Percentiles rank a stretch among this genome's conserved stretches.
phyloP scores from a whole-genome alignment of 352 stramenopile species.

The Globisporangium echinulatum region DNA sequence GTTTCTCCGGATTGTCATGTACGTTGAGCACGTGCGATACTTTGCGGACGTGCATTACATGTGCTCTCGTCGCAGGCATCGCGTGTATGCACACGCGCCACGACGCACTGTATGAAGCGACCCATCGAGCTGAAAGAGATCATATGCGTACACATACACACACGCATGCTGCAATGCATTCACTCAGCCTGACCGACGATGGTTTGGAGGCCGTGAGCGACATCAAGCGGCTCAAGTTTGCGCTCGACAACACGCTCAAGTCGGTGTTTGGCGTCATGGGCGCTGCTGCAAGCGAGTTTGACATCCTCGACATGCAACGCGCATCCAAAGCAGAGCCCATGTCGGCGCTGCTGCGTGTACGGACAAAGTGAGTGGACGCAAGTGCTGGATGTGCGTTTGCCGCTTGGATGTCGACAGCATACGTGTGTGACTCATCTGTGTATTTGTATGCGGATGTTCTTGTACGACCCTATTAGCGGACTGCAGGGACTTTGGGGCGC shows the following conservation, averaged over 20 bases:
- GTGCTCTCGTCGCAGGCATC: background rate
- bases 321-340: constrained; percentile 26
- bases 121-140: background rate
- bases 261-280: constrained; percentile 61
- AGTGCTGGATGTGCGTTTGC: no score
- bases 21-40: constrained; percentile 5
- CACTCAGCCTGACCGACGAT: constrained; percentile 47
- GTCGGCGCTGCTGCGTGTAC: constrained; percentile 56
- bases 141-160: background rate
- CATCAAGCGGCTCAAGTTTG: constrained; percentile 65
- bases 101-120: no score
- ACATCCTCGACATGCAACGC: constrained; percentile 37
- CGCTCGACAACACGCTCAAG: constrained; percentile 63
- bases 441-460: background rate
- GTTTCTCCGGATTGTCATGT: constrained; percentile 70
- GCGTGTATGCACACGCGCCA: background rate
- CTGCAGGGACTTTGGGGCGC: constrained; percentile 56
- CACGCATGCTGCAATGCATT: background rate
- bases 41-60: background rate
- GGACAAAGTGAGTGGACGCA: constrained; percentile 25
- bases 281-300: constrained; percentile 54
- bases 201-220: constrained; percentile 28
- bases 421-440: no score
- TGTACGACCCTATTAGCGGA: constrained; percentile 17
- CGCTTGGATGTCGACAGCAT: no score